Evolutionary conservation across 2,329 filamentous ascomycete genomes (phyloP).

Genomic region (Cryphonectria radicalis): DNA sequence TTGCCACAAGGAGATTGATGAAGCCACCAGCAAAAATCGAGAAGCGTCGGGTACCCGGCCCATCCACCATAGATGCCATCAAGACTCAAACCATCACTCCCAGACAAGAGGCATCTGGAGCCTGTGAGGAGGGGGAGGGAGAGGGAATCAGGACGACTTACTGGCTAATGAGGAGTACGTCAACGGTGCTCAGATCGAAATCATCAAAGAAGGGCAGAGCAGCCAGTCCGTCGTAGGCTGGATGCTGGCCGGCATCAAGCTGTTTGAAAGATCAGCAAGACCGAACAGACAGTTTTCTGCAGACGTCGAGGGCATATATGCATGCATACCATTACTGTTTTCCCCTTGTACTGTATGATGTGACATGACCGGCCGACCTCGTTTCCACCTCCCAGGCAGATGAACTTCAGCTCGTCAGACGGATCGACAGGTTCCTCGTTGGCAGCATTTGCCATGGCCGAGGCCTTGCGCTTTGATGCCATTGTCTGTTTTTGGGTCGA

Average conservation of each 20-base stretch:
- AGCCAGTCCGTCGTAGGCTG: slow-evolving; percentile 91
- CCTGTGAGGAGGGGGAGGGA: slow-evolving; percentile 3
- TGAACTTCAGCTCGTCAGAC: slow-evolving; percentile 90
- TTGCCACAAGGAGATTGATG: background rate
- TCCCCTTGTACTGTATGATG: slow-evolving; percentile 98
- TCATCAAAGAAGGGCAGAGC: slow-evolving; percentile 97
- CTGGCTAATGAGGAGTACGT: slow-evolving; percentile 98
- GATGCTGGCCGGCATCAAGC: slow-evolving; percentile 97
- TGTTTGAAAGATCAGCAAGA: slow-evolving; percentile 42
- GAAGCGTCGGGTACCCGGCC: slow-evolving; percentile 28
- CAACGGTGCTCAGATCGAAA: slow-evolving; percentile 95
- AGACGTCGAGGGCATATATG: slow-evolving; percentile 15
- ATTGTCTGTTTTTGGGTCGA: slow-evolving; percentile 50
- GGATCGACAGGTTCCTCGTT: slow-evolving; percentile 90
- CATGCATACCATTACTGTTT: slow-evolving; percentile 88
- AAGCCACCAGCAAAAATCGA: slow-evolving; percentile 10
- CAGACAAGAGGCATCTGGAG: slow-evolving; percentile 25
- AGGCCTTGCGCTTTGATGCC: slow-evolving; percentile 92
- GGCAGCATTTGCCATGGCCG: slow-evolving; percentile 67
- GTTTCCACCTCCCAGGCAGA: slow-evolving; percentile 92
- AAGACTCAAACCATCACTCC: slow-evolving; percentile 24
- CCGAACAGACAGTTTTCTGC: slow-evolving; percentile 11
- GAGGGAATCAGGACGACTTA: slow-evolving; percentile 63
- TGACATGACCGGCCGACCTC: slow-evolving; percentile 97
- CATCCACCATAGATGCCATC: slow-evolving; percentile 22